A percentile compares a stretch with the other conserved stretches of the same genome.
Evolutionary conservation across 2,329 filamentous ascomycete genomes (phyloP).

Genomic region (Curvularia lunata): DNA sequence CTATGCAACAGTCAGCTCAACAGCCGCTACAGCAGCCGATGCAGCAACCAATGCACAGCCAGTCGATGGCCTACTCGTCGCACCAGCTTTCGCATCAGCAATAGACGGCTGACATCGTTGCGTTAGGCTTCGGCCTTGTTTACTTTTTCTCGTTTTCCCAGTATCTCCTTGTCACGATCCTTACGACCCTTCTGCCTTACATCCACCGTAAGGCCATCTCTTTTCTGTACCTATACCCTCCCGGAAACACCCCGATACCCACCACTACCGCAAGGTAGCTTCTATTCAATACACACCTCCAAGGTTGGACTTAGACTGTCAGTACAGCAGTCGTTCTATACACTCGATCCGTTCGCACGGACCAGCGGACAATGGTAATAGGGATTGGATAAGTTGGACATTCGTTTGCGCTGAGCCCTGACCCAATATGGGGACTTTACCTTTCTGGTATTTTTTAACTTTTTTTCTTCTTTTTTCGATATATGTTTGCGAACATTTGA

Average conservation of each 20-base stretch:
- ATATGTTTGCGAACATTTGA: constrained; percentile 5
- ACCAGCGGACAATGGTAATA: constrained; percentile 29
- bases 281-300: constrained; percentile 7
- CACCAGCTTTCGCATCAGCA: constrained; percentile 28
- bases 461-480: constrained; percentile 6
- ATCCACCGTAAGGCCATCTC: constrained; percentile 5
- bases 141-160: constrained; percentile 19
- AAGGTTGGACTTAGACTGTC: constrained; percentile 5
- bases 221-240: constrained; percentile 18
- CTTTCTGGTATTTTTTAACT: constrained; percentile 5
- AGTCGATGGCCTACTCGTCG: constrained; percentile 28
- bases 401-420: constrained; percentile 16
- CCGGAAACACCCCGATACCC: constrained; percentile 12
- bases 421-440: constrained; percentile 1
- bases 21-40: constrained; percentile 13
- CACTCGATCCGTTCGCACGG: constrained; percentile 9
- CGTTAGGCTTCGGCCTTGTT: constrained; percentile 21
- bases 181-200: constrained; percentile 17
- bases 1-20: constrained; percentile 14
- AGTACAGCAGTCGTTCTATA: constrained; percentile 11
- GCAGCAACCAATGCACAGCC: constrained; percentile 13
- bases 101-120: constrained; percentile 12
- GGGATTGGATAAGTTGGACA: constrained; percentile 23
- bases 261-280: constrained; percentile 5
- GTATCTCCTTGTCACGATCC: constrained; percentile 26